Base-by-base conservation (phyloP, 768 basidiomycete genomes). In the Termitomyces sp. region DNA sequence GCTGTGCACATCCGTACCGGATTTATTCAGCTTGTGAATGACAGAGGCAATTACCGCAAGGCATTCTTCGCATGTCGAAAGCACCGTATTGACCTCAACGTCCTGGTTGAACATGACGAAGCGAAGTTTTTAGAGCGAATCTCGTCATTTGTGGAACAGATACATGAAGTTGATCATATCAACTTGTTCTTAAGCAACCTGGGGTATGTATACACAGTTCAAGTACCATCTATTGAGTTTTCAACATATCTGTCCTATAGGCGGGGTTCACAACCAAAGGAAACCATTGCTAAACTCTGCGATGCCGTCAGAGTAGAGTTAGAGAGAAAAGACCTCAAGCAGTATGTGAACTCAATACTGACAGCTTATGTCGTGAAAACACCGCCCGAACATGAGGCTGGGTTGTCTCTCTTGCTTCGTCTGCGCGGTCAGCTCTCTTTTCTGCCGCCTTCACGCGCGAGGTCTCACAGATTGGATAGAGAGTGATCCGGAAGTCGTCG, bases 311-410 rank as follows among this genome's bases (percentile, higher is more conserved):
- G 90, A 42, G 64, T 60, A 3, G 82, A 90, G 55, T 77, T 98
- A 8, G 90, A 95, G 66, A 73, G 69, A 26, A 81, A 74, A 54
- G 88, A 92, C 67, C 67, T 90, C 50, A 82, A 81, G 64, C 84
- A 82, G 72, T 98, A 94, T 61, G 80, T 95, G 64, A 97, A 95
- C 67, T 85, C 91, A 9, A 89, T 98, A 52, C 71, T 98, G 60
- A 98, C 96, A 1, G 89, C 95, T 0, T 86, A 97, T 68, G 91
- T 94, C 19, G 90, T 97, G 56, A 96, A 96, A 66, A 81, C 79
- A 5, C 96, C 96, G 7, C 86, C 94, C 15, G 93, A 97, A 65
- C 85, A 94, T 60, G 96, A 98, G 68, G 82, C 88, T 19, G 95
- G 85, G 1, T 77, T 99, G 1, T 72, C 79, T 8, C 73, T 91